Base-by-base conservation (phyloP, 2,329 filamentous ascomycete genomes). In the Alternaria sp. region DNA sequence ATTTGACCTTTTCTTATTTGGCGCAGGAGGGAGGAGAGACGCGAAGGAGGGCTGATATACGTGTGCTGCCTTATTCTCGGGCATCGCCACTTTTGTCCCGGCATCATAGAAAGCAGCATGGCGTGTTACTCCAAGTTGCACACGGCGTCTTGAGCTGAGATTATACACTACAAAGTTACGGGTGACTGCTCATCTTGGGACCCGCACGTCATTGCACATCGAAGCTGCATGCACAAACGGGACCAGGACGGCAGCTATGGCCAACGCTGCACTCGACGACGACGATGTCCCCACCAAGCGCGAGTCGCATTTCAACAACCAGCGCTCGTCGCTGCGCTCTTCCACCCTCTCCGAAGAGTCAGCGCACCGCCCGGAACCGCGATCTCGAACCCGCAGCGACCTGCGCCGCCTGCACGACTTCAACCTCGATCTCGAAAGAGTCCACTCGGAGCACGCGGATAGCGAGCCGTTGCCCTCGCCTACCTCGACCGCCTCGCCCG, bases 231-330 rank as follows among this genome's bases (percentile, higher is more conserved):
- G 40, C 44, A 53, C 46, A 46, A 40, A 40, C 59, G 53, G 49
- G 30, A 66, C 52, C 23, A 26, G 19, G 49, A 45, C 45, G 36
- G 12, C 51, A 50, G 45, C 55, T 11, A 77, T 74, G 73, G 65
- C 69, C 54, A 69, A 75, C 40, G 53, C 59, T 32, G 55, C 45
- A 43, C 5, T n/a, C 21, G 49, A 43, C 47, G 73, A 77, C 30
- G 71, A 77, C 32, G 69, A 70, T 21, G 59, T 67, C 9, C 50
- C 49, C 6, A 67, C 68, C 13, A 68, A 63, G 59, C 74, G 76
- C 67, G 68, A 74, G 9, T 69, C 63, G 45, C 73, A 79, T 62
- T 79, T 73, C 68, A 75, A 74, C 67, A 73, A 77, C 56, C 77
- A 79, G 66, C 76, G 76, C 65, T 78, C 78, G 5, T 77, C 75